Evolutionary conservation across 208 protist species (phyloP).

Genomic region (Vickermania ingenoplastis): DNA sequence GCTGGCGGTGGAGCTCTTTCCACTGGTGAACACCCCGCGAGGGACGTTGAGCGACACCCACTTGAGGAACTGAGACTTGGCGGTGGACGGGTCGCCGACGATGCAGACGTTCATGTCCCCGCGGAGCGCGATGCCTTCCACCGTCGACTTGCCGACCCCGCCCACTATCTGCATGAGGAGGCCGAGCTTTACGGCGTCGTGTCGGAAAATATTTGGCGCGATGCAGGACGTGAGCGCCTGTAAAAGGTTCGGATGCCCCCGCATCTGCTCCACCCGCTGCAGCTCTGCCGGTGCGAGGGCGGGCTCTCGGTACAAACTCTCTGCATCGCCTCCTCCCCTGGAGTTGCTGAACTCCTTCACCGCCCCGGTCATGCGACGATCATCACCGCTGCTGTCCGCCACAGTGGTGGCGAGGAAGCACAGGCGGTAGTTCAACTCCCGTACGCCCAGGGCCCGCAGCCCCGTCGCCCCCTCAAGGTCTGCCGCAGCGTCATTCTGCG

Average conservation of each 20-base stretch:
- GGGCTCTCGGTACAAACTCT: constrained; percentile 22
- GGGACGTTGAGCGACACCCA: constrained; percentile 92
- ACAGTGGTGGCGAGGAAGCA: constrained; percentile 96
- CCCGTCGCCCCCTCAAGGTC: constrained; percentile 92
- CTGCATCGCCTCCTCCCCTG: background rate
- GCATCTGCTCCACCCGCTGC: constrained; percentile 77
- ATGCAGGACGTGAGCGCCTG: constrained; percentile 86
- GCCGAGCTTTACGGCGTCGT: constrained; percentile 98
- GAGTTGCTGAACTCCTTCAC: constrained; percentile 36
- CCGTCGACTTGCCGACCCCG: constrained; percentile 97
- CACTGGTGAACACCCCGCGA: constrained; percentile 97
- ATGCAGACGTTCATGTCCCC: constrained; percentile 99
- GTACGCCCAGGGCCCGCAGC: constrained; percentile 95
- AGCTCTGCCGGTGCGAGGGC: constrained; percentile 62
- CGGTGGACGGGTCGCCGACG: constrained; percentile 98
- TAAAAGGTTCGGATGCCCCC: constrained; percentile 64
- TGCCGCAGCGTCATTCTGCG: constrained; percentile 72
- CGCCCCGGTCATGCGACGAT: constrained; percentile 82
- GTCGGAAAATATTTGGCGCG: constrained; percentile 94
- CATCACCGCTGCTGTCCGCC: constrained; percentile 67
- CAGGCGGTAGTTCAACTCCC: constrained; percentile 97
- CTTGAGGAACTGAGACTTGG: constrained; percentile 99
- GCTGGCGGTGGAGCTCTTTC: constrained; percentile 95
- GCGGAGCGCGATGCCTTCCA: constrained; percentile 90
- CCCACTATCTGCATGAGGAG: constrained; percentile 98